These are phyloP conservation scores for Stachybotrys chartarum DNA, from an alignment of 2,329 filamentous ascomycete genomes.

Conservation along the genomic window DNA sequence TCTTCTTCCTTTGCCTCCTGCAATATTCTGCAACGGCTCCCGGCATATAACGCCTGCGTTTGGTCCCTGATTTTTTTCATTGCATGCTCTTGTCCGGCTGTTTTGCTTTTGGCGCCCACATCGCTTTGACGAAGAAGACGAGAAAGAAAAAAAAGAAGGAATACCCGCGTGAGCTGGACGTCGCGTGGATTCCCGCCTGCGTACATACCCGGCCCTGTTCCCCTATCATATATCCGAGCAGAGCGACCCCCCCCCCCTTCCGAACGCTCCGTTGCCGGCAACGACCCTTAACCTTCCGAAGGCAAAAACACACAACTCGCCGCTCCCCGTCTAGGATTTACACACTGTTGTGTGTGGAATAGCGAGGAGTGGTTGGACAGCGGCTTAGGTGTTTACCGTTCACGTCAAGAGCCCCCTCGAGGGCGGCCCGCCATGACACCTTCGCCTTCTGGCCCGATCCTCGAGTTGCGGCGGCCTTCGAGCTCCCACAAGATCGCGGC, in stretches of 20 bases:
- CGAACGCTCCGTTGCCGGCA: not conserved
- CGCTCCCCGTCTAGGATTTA: not conserved
- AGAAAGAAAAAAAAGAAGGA: not conserved
- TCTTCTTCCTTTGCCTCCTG: not conserved
- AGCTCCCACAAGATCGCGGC: constrained; percentile 36
- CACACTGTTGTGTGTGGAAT: not conserved
- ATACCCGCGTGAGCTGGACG: not conserved
- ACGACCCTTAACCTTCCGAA: not conserved
- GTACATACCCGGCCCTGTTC: not conserved
- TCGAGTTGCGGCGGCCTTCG: constrained; percentile 24
- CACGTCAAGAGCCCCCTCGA: not conserved
- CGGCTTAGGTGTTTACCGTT: not conserved
- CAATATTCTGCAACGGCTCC: too few species aligned
- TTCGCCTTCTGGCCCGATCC: constrained; percentile 29
- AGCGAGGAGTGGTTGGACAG: not conserved
- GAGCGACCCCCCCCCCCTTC: not conserved
- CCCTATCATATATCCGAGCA: not conserved
- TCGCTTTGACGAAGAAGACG: not conserved
- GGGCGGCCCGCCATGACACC: constrained; percentile 25
- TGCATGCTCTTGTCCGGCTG: too few species aligned
- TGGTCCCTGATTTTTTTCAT: too few species aligned
- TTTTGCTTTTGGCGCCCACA: not conserved
- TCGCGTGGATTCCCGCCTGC: not conserved
- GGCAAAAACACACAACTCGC: not conserved
- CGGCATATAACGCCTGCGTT: too few species aligned